Base-by-base conservation (phyloP, 345 rosid genomes). In the Rhodamnia argentea region DNA sequence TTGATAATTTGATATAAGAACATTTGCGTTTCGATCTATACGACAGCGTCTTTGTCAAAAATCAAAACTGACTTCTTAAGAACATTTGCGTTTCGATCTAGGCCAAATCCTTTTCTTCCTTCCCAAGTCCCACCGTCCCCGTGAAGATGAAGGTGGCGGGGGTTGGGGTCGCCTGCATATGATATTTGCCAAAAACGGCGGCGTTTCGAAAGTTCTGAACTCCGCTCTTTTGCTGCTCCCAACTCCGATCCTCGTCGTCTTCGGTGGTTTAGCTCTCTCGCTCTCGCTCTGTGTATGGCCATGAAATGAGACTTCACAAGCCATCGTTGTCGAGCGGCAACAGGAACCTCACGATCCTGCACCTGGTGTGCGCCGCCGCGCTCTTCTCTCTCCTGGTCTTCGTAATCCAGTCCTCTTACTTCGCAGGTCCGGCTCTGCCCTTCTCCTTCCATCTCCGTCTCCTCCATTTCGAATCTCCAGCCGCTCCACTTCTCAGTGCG, bases 401-500 rank as follows among this genome's bases (percentile, higher is more conserved):
- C 92, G 60, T 86, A 37, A 89, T 94, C 87, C 98, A 95, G 89
- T 90, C 95, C 82, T 90, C 94, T 83, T 89, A 93, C 88, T 95
- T 94, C 91, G 37, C 95, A 53, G 98, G 99, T 94, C 54, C 5
- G 75, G 76, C 42, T 85, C 56, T 85, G 52, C 57, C 54, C 44
- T 13, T n/a, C 42, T 50, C 64, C 7, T 54, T 82, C 81, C 47
- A 75, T 78, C 53, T 47, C 54, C 42, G 57, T 85, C 84, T 52
- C 56, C 22, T 83, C 76, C 52, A 37, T 59, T 29, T 83, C 82
- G 2, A 56, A 83, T 70, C 76, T 13, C 24, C 44, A 5, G n/a
- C 84, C 29, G 3, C 12, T 59, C 52, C 26, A 26, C 55, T 57
- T 51, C 81, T 13, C 3, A 74, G 7, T 32, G 52, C 52, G 56